A percentile compares a stretch with the other conserved stretches of the same genome.
These are phyloP conservation scores for Cinchona pubescens DNA, from an alignment of 257 asterid species.

Conservation along the genomic window DNA sequence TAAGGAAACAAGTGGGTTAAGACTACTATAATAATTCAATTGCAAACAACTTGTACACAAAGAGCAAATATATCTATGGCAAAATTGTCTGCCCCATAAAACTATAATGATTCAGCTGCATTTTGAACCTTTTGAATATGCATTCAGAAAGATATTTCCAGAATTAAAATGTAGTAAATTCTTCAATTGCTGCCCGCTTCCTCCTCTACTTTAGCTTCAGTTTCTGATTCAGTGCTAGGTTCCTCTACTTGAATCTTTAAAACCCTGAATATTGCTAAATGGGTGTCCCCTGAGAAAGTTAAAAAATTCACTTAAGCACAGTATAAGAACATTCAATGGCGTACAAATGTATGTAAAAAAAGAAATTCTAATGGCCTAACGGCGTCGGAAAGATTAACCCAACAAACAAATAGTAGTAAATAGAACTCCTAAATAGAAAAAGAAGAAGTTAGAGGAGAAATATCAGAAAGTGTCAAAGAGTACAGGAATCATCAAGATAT, in stretches of 20 bases:
- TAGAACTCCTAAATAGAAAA: no score
- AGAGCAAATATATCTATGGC: background rate
- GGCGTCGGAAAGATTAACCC: no score
- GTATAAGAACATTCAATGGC: background rate
- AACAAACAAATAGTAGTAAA: no score
- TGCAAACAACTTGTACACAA: background rate
- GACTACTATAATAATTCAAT: no score
- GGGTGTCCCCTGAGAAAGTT: conserved; percentile 54
- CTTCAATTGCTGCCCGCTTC: conserved; percentile 19
- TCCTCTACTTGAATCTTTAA: conserved; percentile 47
- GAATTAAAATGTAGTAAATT: background rate
- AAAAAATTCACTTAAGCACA: background rate
- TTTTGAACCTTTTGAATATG: background rate
- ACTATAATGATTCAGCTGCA: background rate
- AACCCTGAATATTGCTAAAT: conserved; percentile 72
- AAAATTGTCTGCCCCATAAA: background rate
- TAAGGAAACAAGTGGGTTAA: no score
- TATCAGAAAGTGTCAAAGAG: no score
- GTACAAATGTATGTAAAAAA: background rate
- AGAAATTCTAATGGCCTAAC: background rate
- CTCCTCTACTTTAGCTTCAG: conserved; percentile 26
- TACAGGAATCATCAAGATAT: no score
- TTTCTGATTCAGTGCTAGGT: conserved; percentile 26
- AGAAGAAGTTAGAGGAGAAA: no score
- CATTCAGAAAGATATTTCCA: background rate